Evolutionary conservation across 371 early-diverging fungal genomes (phyloP), one percentile per base, ranked within the genome.

Genomic region (Mortierella sp.): DNA sequence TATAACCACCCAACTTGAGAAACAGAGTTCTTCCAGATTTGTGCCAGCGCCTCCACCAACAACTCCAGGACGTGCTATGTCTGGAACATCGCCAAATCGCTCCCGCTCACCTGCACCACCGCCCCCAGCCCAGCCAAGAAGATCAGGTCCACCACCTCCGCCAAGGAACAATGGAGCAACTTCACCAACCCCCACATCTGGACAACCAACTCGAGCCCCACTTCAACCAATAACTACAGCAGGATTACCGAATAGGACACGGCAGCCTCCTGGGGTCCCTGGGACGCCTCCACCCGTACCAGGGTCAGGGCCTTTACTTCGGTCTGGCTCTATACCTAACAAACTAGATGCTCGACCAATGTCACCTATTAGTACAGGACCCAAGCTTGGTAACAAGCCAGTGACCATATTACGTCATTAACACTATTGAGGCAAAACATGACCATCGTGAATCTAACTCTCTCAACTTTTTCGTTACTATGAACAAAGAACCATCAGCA

Each of bases 91-190:
- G 11, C 55, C 28, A 26, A 55, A 55, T 28, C 55, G 55, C 12
- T 55, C 55, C 26, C 55, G 55, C 26, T 55, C 55, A 28, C 55
- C 55, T 24, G 54, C 54, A 5, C 55, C 55, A 55, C 55, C 55
- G 9, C 55, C 55, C 10, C 55, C 55, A 26, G 55, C 55, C 14
- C 55, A 55, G 11, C 55, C 55, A 26, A 55, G 55, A 55, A 55
- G 55, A 55, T 26, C 30, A 69, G 70, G 60, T 0, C 60, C 60
- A 2, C 60, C 60, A n/a, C 60, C 60, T 11, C 60, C 60, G 18
- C 60, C 60, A n/a, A 30, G 60, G n/a, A 60, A 60, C n/a, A n/a
- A n/a, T 37, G 60, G 60, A 37, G 60, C 60, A 60, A 60, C 39
- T 11, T 60, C 60, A 20, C 60, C 60, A 22, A 32, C 1, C 10